phyloP scores from a whole-genome alignment of 2,329 filamentous ascomycete genomes.

The Alternaria incomplexa region DNA sequence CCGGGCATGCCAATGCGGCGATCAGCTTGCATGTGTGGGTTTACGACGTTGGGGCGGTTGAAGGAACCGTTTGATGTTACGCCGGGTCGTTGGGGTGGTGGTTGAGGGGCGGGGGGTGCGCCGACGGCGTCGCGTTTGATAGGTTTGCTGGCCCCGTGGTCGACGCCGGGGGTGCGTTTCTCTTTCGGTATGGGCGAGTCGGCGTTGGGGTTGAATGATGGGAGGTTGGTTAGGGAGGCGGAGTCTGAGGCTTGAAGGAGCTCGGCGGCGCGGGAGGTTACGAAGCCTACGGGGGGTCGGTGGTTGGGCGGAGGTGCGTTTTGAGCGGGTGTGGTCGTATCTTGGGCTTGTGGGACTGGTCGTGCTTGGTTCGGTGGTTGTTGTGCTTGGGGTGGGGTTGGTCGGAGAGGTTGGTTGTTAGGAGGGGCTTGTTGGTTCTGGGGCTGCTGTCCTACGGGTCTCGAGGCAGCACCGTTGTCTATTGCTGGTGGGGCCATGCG shows the following conservation, averaged over 20 bases:
- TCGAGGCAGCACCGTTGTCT: slow-evolving; percentile 28
- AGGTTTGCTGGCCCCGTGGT: slow-evolving; percentile 78
- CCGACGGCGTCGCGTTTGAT: slow-evolving; percentile 60
- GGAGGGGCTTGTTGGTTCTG: slow-evolving; percentile 21
- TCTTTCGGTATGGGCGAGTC: slow-evolving; percentile 74
- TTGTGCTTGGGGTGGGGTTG: slow-evolving; percentile 34
- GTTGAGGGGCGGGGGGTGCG: slow-evolving; percentile 22
- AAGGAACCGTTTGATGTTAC: slow-evolving; percentile 19
- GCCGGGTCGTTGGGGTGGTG: slow-evolving; percentile 14
- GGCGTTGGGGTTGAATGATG: slow-evolving; percentile 56
- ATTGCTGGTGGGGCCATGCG: slow-evolving; percentile 30
- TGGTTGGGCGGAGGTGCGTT: slow-evolving; percentile 23
- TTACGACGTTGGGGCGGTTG: slow-evolving; percentile 52
- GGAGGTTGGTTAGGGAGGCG: slow-evolving; percentile 39
- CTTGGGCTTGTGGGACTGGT: slow-evolving; percentile 17
- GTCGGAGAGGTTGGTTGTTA: slow-evolving; percentile 31
- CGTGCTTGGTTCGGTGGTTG: slow-evolving; percentile 23
- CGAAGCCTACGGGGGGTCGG: slow-evolving; percentile 51
- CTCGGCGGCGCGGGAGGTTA: slow-evolving; percentile 54
- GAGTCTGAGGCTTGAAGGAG: slow-evolving; percentile 45
- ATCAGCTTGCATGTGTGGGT: slow-evolving; percentile 55
- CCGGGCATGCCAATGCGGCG: slow-evolving; percentile 59
- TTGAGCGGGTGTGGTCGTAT: slow-evolving; percentile 11
- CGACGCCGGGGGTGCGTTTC: slow-evolving; percentile 80
- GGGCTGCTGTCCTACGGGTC: slow-evolving; percentile 26